phyloP scores from a whole-genome alignment of 2,329 filamentous ascomycete genomes.

The Podosphaera xanthii region DNA sequence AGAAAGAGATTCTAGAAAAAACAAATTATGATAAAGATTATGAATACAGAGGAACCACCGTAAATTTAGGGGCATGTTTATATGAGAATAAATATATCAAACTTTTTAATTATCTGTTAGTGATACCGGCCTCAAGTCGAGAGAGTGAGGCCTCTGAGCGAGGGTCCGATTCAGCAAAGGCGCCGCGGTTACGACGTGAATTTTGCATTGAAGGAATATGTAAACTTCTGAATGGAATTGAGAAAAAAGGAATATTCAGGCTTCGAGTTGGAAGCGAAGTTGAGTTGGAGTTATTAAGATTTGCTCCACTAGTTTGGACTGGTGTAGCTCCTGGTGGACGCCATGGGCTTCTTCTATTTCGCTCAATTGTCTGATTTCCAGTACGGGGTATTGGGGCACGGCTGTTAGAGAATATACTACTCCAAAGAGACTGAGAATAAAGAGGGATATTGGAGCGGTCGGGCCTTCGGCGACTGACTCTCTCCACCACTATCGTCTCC shows the following conservation, averaged over 20 bases:
- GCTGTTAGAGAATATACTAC: conserved; percentile 9
- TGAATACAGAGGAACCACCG: neutral
- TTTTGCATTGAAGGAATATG: conserved; percentile 8
- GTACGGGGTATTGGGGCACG: conserved; percentile 3
- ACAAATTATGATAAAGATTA: neutral
- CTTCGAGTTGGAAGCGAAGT: conserved; percentile 2
- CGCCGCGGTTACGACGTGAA: conserved; percentile 8
- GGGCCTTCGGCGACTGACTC: conserved; percentile 10
- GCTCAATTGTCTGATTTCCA: neutral
- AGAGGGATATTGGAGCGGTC: conserved; percentile 11
- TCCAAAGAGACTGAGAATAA: conserved; percentile 12
- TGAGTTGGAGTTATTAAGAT: neutral
- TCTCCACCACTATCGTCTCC: conserved; percentile 12
- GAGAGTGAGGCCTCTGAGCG: conserved; percentile 11
- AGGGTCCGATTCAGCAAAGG: conserved; percentile 3
- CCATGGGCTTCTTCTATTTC: neutral
- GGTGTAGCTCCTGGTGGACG: neutral
- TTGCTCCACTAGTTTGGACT: conserved; percentile 1
- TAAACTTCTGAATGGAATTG: conserved; percentile 11
- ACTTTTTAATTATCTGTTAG: conserved; percentile 7
- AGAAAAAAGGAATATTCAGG: conserved; percentile 4
- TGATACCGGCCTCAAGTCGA: conserved; percentile 15
- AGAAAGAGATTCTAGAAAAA: neutral
- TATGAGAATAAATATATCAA: neutral
- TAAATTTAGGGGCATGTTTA: neutral